Evolutionary conservation across 2,329 filamentous ascomycete species (phyloP), one percentile per base, ranked within the genome.

Genomic region (Fusarium fracticaudum): DNA sequence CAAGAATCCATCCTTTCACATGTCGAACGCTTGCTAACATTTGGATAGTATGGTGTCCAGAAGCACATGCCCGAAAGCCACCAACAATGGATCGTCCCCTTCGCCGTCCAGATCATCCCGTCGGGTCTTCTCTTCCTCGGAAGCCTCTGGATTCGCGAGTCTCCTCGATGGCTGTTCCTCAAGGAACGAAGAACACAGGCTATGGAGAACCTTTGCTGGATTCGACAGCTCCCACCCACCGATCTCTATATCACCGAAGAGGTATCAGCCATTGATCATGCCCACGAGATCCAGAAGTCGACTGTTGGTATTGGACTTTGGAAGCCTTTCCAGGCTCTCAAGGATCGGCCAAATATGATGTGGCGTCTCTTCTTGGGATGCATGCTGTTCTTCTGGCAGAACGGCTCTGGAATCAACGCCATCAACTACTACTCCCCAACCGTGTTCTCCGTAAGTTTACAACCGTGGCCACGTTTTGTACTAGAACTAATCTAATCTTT

Each of bases 381-480:
- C 31, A 88, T 90, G 77, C 84, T 93, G 20, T 92, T 92, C 85
- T 85, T 92, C 72, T 92, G 88, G 86, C 91, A 93, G 79, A 92
- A 92, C 71, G 88, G 89, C 12, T 87, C 85, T 0, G 91, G 91
- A 15, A 76, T 76, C n/a, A 76, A 76, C 14, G 74, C 74, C 9
- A 76, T 76, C 43, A 76, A 76, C 67, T 76, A 76, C 43, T 76
- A 76, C 40, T 76, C 74, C 6, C 74, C 74, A 7, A 76, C 74
- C 10, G 75, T 76, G 29, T 76, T 76, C 20, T 67, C 69, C 3
- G 74, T 69, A 69, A 33, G 66, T 33, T 14, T 10, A 4, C 0
- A 11, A 2, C 10, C 15, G 6, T 12, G 2, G 10, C 1, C 6
- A 0, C 3, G 1, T 5, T n/a, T 10, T 6, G 5, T 2, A 8